Evolutionary conservation across 768 basidiomycete genomes (phyloP), one percentile per base, ranked within the genome.

Genomic region (Panaeolus papilionaceus): DNA sequence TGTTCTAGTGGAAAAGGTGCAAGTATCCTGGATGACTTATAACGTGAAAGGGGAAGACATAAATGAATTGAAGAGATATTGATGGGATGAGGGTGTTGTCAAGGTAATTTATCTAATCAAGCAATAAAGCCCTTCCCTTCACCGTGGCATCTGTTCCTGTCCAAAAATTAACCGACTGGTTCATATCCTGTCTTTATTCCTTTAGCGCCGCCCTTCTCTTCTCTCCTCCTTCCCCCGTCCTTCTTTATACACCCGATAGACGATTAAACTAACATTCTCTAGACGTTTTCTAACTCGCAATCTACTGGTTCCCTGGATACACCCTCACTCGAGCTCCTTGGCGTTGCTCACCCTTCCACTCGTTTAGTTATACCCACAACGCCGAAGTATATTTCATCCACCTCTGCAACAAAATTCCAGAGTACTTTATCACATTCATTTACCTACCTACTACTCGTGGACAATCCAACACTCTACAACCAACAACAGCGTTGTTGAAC

Each of bases 81-180:
- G 54, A 14, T 28, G 4, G n/a, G 26, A 18, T 58, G 16, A 58
- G 6, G 14, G 54, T 58, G 54, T 58, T 58, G 54, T 58, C 54
- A 58, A 58, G 54, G 54, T 58, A 33, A 58, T 58, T 58, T 58
- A 58, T 58, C 54, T 58, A 58, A 33, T 63, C 40, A 45, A 39
- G 38, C 11, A 45, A 63, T 63, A 42, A 63, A 45, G 42, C 42
- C 42, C 14, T 44, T 6, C 16, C 42, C 14, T 23, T 49, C 26
- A 47, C 23, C 49, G 54, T 28, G 33, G 33, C 11, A 58, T 58
- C 54, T 33, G 33, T 58, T 58, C 54, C 54, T 58, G 54, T 58
- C 37, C 54, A 58, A 58, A 58, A 58, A 58, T 58, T 10, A 58
- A 58, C 54, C 28, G 28, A 14, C 12, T 63, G 38, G 40, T 63